Evolutionary conservation across 768 basidiomycete species (phyloP).

Genomic region (Tricholoma bakamatsutake): DNA sequence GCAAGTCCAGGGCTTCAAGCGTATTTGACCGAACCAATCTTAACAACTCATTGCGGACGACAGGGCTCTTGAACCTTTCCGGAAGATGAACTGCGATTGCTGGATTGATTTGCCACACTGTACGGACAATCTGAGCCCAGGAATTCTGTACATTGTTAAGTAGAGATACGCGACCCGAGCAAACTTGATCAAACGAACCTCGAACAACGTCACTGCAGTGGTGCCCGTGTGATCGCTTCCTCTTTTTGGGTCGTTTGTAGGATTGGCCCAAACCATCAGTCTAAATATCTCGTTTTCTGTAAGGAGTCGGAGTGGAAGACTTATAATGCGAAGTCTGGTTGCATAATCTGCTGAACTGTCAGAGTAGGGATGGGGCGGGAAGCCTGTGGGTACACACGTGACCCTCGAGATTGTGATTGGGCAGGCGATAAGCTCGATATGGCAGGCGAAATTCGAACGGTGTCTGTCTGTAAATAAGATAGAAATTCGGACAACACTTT

Average conservation of each 20-base stretch:
- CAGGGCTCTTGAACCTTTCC: conserved; percentile 78
- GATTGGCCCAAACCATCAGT: conserved; percentile 87
- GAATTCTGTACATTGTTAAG: conserved; percentile 32
- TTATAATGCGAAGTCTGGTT: conserved; percentile 57
- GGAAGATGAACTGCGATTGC: conserved; percentile 75
- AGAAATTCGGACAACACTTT: conserved; percentile 83
- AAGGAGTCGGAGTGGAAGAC: conserved; percentile 72
- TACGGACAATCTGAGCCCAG: conserved; percentile 66
- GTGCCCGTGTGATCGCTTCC: conserved; percentile 54
- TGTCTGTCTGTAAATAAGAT: conserved; percentile 69
- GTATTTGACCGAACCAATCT: conserved; percentile 72
- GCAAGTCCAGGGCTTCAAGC: conserved; percentile 58
- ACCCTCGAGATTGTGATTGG: conserved; percentile 36
- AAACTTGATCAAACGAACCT: conserved; percentile 37
- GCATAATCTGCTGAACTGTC: conserved; percentile 41
- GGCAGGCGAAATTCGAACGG: conserved; percentile 48
- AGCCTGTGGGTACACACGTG: conserved; percentile 29
- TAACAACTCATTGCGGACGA: conserved; percentile 66
- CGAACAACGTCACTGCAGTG: conserved; percentile 49
- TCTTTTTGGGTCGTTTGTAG: conserved; percentile 67
- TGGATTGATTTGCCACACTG: conserved; percentile 79
- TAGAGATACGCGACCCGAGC: not conserved
- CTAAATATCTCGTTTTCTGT: conserved; percentile 89
- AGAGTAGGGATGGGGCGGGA: not conserved
- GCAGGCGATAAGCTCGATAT: conserved; percentile 59